Evolutionary conservation across 176 grass and related monocot genomes (phyloP).

Genomic region (Lolium perenne): DNA sequence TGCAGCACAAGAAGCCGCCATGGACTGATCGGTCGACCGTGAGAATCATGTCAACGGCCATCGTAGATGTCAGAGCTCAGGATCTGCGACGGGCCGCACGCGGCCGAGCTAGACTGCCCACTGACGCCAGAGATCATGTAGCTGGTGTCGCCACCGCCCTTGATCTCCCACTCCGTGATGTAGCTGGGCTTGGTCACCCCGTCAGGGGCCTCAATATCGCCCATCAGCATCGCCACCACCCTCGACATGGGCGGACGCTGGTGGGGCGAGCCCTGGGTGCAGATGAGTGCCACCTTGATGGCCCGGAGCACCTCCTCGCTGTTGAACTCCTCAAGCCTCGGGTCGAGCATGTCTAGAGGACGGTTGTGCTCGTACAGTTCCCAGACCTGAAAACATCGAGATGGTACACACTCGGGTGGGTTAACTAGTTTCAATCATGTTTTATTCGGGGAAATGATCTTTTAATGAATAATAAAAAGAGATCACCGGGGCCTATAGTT

Average conservation of each 20-base stretch:
- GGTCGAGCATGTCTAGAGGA: slow-evolving; percentile 62
- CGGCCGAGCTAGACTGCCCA: slow-evolving; percentile 10
- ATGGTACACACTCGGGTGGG: neutral
- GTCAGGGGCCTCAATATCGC: slow-evolving; percentile 44
- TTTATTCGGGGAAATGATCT: no score
- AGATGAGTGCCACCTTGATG: slow-evolving; percentile 68
- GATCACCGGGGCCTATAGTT: no score
- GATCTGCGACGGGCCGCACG: neutral
- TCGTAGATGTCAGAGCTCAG: no score
- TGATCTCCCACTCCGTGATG: slow-evolving; percentile 29
- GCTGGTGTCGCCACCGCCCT: slow-evolving; percentile 44
- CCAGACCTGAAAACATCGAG: slow-evolving; percentile 55
- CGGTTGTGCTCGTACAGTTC: slow-evolving; percentile 56
- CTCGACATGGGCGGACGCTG: slow-evolving; percentile 79
- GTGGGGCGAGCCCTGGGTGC: slow-evolving; percentile 69
- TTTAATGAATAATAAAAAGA: no score
- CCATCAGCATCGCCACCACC: slow-evolving; percentile 66
- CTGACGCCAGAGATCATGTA: slow-evolving; percentile 38
- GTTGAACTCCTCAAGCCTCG: slow-evolving; percentile 47
- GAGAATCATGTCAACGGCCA: no score
- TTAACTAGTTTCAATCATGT: no score
- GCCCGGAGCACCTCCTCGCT: slow-evolving; percentile 49
- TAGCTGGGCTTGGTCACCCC: slow-evolving; percentile 69
- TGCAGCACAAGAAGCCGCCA: no score
- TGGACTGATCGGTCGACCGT: no score